phyloP scores from a whole-genome alignment of 2,329 filamentous ascomycete genomes.

The Lomentospora prolificans region DNA sequence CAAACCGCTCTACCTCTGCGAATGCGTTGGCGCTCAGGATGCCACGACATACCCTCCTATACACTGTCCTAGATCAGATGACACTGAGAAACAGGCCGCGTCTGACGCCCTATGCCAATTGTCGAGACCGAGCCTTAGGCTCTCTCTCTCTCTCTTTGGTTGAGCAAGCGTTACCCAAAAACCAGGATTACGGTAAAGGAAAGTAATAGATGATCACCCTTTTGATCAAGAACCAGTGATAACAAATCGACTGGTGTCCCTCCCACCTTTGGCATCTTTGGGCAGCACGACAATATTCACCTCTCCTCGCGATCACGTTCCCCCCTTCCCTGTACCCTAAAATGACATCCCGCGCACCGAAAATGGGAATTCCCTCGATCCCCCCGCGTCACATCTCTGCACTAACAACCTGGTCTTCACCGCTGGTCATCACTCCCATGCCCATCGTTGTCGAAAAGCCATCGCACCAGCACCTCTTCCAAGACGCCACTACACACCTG shows the following conservation, averaged over 20 bases:
- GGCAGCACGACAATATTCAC: no score
- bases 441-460: neutral
- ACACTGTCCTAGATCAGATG: neutral
- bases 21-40: neutral
- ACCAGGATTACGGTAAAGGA: no score
- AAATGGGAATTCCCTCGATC: neutral
- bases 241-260: no score
- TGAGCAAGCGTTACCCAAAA: no score
- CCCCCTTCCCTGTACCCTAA: no score
- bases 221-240: no score
- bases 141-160: no score
- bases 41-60: slow-evolving; percentile 1
- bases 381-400: neutral
- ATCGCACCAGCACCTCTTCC: neutral
- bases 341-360: neutral
- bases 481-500: neutral
- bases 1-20: neutral
- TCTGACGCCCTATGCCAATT: neutral
- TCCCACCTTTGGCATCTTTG: no score
- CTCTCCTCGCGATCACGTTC: no score
- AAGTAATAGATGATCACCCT: no score
- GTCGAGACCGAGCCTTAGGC: neutral
- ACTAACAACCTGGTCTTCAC: neutral
- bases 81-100: neutral
- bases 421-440: neutral